A percentile compares a stretch with the other conserved stretches of the same genome.
Conservation (phyloP, 2,329 filamentous ascomycete genomes). For the Fusarium sp. region DNA sequence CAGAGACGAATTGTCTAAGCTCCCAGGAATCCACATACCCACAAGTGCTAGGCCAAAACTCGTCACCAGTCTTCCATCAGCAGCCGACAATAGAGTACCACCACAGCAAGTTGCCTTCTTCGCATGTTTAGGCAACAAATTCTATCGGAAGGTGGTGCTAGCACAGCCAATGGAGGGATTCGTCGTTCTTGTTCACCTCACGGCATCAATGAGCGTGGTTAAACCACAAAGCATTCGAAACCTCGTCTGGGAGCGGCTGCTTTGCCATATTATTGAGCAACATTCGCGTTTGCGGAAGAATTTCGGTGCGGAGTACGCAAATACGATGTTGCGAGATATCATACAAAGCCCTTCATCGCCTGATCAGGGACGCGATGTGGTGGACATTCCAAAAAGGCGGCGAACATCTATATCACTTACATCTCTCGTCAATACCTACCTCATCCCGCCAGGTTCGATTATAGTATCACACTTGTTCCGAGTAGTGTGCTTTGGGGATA, state of each 20-base stretch:
- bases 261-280: not conserved
- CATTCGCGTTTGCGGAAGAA: not conserved
- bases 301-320: not conserved
- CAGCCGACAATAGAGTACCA: not conserved
- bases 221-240: not conserved
- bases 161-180: not conserved
- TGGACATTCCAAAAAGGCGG: not conserved
- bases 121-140: slow-evolving; percentile 4
- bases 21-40: not conserved
- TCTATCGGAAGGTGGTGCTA: not conserved
- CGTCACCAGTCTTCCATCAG: not conserved
- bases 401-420: not conserved
- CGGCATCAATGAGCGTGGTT: not conserved
- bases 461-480: not conserved
- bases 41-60: not conserved
- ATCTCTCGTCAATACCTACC: not conserved
- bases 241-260: slow-evolving; percentile 1
- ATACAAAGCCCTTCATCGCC: not conserved
- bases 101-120: slow-evolving; percentile 2
- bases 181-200: not conserved
- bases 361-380: too few species aligned
- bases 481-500: not conserved
- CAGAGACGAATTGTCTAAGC: not conserved
- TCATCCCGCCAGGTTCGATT: not conserved
- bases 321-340: not conserved